Conservation (phyloP, 2,329 filamentous ascomycete genomes). For the Aspergillus ibericus region DNA sequence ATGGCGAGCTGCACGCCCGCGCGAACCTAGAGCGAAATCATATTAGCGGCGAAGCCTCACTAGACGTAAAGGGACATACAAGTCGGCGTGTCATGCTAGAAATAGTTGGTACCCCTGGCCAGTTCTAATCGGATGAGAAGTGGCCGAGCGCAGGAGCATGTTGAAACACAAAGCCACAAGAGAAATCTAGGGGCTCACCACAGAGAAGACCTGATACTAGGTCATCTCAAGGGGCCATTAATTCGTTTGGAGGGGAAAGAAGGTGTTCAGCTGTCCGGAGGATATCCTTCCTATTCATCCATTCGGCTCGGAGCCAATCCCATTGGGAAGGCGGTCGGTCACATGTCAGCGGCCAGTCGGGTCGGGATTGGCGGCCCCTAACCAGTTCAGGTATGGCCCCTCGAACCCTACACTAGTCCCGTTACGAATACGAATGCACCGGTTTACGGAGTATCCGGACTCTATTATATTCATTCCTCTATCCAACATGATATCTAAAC, state of each 20-base stretch:
- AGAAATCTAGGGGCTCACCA: constrained; percentile 19
- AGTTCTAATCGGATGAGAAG: constrained; percentile 28
- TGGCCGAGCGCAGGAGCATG: constrained; percentile 33
- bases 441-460: not conserved
- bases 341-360: constrained; percentile 13
- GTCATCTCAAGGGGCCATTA: constrained; percentile 32
- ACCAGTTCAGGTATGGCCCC: not conserved
- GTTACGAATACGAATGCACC: not conserved
- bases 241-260: constrained; percentile 14
- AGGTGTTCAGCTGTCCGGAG: not conserved
- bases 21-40: constrained; percentile 44
- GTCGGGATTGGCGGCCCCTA: constrained; percentile 1
- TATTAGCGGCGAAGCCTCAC: not conserved
- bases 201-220: constrained; percentile 29
- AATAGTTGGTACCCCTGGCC: constrained; percentile 30
- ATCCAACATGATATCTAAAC: not conserved
- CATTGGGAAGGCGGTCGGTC: constrained; percentile 30
- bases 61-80: constrained; percentile 29
- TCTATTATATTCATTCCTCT: not conserved
- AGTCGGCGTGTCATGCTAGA: constrained; percentile 46
- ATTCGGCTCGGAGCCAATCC: not conserved
- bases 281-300: constrained; percentile 1
- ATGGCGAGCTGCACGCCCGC: constrained; percentile 74
- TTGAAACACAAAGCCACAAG: constrained; percentile 23
- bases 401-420: constrained; percentile 1